Evolutionary conservation across 2,329 filamentous ascomycete genomes (phyloP), one percentile per base, ranked within the genome.

Genomic region (Aspergillus intermedius): DNA sequence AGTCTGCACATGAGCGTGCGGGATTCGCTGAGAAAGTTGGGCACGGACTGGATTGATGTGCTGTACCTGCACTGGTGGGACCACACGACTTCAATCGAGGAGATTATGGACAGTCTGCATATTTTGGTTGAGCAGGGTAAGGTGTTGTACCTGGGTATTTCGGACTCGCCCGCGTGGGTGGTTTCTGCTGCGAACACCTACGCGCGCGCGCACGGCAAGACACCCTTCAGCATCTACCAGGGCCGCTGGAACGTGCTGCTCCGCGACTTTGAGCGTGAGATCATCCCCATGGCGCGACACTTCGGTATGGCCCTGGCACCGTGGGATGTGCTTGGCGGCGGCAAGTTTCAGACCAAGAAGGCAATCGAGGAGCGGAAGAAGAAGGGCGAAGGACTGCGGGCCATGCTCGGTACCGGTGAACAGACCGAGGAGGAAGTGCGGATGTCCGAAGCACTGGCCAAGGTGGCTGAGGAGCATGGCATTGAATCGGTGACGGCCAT

Each of bases 311-410:
- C 65, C 23, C 54, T 83, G 3, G 67, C 74, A 0, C 81, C 82
- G 0, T 87, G 80, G 80, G 81, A 79, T 44, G 77, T 76, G 0
- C 66, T 83, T 5, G 79, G 79, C 15, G 62, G 72, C 3, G 77
- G 77, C 23, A 69, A 73, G 46, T 79, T 79, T 66, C 74, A 77
- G 55, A 68, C 65, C 2, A 69, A 72, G 9, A 71, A 77, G 51
- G 69, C 77, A 49, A 53, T 75, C 23, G 74, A 77, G 47, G 70
- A 69, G 49, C 73, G 67, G 10, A 63, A 64, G 68, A 63, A 68
- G 49, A 58, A 45, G 1, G 73, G 71, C 34, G 75, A 77, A 60
- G 69, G 65, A 40, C 47, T 67, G 65, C 54, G 71, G 58, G 53
- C 48, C n/a, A 6, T 57, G 30, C 37, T 61, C 21, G 49, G 60